Evolutionary conservation across 1,284 basidiomycete genomes (phyloP), one percentile per base, ranked within the genome.

Genomic region (Amylostereum chailletii): DNA sequence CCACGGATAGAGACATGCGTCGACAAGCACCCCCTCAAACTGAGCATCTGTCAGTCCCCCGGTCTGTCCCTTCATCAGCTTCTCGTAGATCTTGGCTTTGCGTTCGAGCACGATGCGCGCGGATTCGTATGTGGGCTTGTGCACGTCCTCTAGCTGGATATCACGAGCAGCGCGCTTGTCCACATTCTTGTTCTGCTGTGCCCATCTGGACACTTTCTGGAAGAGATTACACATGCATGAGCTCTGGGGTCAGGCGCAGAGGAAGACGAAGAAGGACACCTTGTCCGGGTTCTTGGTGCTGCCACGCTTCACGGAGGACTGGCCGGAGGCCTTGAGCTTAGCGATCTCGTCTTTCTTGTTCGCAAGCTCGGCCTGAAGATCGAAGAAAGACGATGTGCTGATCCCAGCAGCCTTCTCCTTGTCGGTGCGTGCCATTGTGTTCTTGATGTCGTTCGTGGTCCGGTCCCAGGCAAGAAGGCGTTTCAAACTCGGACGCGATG

Each of bases 31-130:
- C 26, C 77, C 72, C 42, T 82, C 82, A 52, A 82, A 82, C 60
- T 95, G 87, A 53, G 79, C 81, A 47, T 94, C 87, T 31, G 64
- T 82, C 59, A 95, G 59, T 0, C 90, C 90, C 0, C 82, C 90
- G 5, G 79, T 81, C 65, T 90, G 87, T 5, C 94, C 94, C 54
- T 81, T 82, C 57, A 74, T 68, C 34, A 95, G 65, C 60, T 90
- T 83, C 4, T 91, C 85, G 60, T 96, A 96, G 51, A 86, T 80
- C 61, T 77, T 76, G 4, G 90, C 83, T 64, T 96, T 96, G 43
- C 82, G 75, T 63, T 90, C 83, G 46, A 96, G 65, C 3, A 74
- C 75, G 1, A 79, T 77, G 5, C 79, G 78, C 6, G 83, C 81
- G 1, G 76, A 75, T 39, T 90, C 86, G 5, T 86, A 62, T 0